phyloP scores from a whole-genome alignment of 257 asterid species.

The Solanum lignicaule region DNA sequence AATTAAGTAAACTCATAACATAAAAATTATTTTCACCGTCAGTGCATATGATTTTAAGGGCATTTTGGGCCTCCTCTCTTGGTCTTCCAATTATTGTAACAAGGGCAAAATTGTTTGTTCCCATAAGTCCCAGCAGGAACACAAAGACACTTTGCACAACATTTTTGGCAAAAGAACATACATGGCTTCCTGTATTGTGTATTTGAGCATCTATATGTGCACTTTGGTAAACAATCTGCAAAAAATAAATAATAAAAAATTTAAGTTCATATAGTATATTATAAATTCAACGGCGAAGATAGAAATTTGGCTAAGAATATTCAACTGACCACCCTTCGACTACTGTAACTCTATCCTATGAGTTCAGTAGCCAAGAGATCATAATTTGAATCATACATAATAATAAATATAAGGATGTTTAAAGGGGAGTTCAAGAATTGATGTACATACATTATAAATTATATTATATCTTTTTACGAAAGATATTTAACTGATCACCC shows the following conservation, averaged over 20 bases:
- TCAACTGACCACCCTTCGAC: background rate
- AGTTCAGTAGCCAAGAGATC: background rate
- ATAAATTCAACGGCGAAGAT: background rate
- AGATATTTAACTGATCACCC: background rate
- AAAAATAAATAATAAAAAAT: no score
- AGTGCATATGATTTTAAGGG: constrained; percentile 25
- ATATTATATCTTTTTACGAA: background rate
- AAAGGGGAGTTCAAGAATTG: background rate
- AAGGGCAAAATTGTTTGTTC: constrained; percentile 67
- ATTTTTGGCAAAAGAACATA: constrained; percentile 68
- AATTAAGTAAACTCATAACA: background rate
- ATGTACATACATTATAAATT: background rate
- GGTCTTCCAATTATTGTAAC: constrained; percentile 86
- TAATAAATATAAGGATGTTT: background rate
- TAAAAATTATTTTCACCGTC: background rate
- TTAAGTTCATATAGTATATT: background rate
- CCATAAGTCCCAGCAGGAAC: constrained; percentile 90
- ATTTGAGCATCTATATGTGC: constrained; percentile 57
- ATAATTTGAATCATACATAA: background rate
- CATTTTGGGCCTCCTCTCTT: constrained; percentile 86
- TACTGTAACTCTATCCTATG: background rate
- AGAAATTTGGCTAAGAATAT: background rate
- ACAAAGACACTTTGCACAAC: constrained; percentile 57
- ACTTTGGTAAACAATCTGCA: constrained; percentile 44
- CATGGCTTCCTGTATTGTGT: constrained; percentile 77